Evolutionary conservation across 2,329 filamentous ascomycete genomes (phyloP).

Genomic region (Pseudopyrenochaeta lycopersici): DNA sequence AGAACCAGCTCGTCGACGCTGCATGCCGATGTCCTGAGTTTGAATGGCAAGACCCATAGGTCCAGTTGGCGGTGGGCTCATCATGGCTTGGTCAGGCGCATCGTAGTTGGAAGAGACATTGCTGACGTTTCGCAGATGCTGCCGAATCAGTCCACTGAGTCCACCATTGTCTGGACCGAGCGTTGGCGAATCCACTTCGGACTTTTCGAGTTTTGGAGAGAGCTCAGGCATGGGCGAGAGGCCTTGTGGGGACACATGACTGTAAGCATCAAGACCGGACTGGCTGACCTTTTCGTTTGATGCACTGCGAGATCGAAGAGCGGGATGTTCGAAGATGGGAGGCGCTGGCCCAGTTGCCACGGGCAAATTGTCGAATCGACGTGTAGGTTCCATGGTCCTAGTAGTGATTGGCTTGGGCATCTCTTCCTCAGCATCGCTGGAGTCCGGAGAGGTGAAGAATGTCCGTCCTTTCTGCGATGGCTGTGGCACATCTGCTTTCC

Average conservation of each 20-base stretch:
- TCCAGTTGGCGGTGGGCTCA: conserved; percentile 53
- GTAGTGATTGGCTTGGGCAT: conserved; percentile 14
- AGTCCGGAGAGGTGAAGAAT: conserved; percentile 42
- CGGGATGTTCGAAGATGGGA: conserved; percentile 48
- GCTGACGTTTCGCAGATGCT: conserved; percentile 85
- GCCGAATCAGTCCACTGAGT: conserved; percentile 81
- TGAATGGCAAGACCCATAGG: conserved; percentile 45
- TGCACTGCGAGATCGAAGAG: conserved; percentile 43
- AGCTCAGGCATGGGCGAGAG: conserved; percentile 17
- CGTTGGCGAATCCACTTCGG: conserved; percentile 77
- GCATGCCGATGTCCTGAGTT: conserved; percentile 40
- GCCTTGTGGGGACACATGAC: conserved; percentile 2
- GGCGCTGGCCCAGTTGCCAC: conserved; percentile 44
- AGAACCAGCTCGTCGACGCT: conserved; percentile 37
- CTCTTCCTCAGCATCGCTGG: conserved; percentile 45
- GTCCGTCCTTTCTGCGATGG: conserved; percentile 27
- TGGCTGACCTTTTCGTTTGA: conserved; percentile 26
- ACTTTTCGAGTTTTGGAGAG: conserved; percentile 23
- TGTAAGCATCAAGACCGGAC: conserved; percentile 9
- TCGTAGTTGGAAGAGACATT: conserved; percentile 80
- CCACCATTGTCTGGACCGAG: conserved; percentile 72
- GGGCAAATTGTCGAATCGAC: conserved; percentile 46
- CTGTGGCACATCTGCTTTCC: conserved; percentile 20
- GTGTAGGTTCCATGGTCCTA: conserved; percentile 31
- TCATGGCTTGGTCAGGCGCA: conserved; percentile 47